Conservation (phyloP, 2,329 filamentous ascomycete genomes). For the Dactylellina leptospora region DNA sequence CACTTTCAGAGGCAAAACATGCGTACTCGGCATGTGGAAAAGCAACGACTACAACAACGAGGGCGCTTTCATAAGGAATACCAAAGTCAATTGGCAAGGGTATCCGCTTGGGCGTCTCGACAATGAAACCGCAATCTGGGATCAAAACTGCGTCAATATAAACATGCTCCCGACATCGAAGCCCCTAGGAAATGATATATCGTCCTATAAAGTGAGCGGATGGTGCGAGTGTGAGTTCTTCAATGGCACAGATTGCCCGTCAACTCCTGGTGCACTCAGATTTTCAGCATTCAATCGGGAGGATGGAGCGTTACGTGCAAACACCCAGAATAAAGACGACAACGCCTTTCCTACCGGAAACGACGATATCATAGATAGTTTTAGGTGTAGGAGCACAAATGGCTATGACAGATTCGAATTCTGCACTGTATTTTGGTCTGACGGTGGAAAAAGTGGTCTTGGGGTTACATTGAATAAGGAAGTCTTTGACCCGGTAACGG, state of each 20-base stretch:
- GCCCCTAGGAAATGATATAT: background rate
- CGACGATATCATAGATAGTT: background rate
- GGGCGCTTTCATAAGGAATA: background rate
- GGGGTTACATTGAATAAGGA: background rate
- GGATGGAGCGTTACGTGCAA: background rate
- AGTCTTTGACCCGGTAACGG: background rate
- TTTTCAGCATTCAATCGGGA: background rate
- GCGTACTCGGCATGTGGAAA: background rate
- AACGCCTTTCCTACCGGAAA: no score
- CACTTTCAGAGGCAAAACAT: no score
- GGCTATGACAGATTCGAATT: background rate
- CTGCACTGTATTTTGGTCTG: background rate
- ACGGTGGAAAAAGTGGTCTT: background rate
- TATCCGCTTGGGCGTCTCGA: background rate
- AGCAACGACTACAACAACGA: background rate
- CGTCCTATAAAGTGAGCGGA: slow-evolving; percentile 8
- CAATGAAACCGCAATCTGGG: background rate
- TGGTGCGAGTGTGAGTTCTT: slow-evolving; percentile 20
- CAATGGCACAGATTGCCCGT: background rate
- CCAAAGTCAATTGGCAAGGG: background rate
- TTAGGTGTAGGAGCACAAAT: slow-evolving; percentile 1
- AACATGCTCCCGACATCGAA: background rate
- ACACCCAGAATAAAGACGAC: no score
- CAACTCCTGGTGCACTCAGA: background rate
- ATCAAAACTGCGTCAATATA: background rate